phyloP scores from a whole-genome alignment of 164 flowering plant species.

The Dillenia turbinata region DNA sequence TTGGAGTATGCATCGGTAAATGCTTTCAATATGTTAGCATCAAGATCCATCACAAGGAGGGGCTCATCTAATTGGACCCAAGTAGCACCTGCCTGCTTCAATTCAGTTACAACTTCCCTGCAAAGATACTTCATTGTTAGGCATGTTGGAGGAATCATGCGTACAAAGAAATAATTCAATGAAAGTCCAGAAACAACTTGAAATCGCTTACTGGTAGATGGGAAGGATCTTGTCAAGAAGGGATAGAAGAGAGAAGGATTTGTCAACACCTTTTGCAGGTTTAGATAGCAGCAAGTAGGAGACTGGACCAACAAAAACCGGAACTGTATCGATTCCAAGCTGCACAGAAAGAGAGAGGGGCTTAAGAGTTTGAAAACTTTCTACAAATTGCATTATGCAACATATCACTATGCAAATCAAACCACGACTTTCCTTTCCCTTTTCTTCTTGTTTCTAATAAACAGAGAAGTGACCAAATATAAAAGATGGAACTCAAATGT shows the following conservation, averaged over 20 bases:
- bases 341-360: constrained; percentile 25
- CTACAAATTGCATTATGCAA: too few species aligned
- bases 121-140: constrained; percentile 6
- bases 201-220: constrained; percentile 56
- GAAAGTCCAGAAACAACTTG: neutral
- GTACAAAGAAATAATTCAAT: neutral
- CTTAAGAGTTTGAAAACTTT: too few species aligned
- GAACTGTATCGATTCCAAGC: constrained; percentile 78
- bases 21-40: constrained; percentile 65
- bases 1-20: constrained; percentile 72
- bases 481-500: too few species aligned
- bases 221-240: constrained; percentile 68
- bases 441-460: too few species aligned
- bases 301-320: constrained; percentile 80
- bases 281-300: constrained; percentile 76
- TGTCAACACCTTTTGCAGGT: constrained; percentile 82
- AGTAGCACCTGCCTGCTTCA: constrained; percentile 86
- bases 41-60: constrained; percentile 69
- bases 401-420: too few species aligned
- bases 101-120: constrained; percentile 80
- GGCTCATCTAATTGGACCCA: constrained; percentile 96
- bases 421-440: too few species aligned
- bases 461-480: too few species aligned
- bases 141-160: neutral
- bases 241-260: constrained; percentile 60